These are phyloP conservation scores for Fraxinus quadrangulata DNA, from an alignment of 257 asterid species.

Conservation along the genomic window DNA sequence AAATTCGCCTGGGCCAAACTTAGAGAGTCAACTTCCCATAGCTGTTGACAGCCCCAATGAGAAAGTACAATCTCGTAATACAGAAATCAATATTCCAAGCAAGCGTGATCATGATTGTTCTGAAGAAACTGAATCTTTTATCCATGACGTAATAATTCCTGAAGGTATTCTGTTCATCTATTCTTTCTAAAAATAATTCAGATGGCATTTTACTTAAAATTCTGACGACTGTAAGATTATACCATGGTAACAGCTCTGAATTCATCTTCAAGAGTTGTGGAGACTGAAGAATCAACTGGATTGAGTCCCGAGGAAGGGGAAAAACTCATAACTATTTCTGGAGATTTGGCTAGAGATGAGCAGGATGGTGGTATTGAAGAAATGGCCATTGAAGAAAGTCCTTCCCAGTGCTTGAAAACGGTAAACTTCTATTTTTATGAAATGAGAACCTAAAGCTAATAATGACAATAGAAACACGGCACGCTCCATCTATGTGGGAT, in stretches of 20 bases:
- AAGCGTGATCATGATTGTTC: constrained; percentile 33
- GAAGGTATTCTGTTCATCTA: constrained; percentile 44
- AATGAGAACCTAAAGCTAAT: constrained; percentile 7
- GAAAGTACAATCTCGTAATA: constrained; percentile 35
- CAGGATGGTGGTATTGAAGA: constrained; percentile 36
- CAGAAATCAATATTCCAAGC: constrained; percentile 22
- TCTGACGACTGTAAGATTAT: constrained; percentile 17
- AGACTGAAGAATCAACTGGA: constrained; percentile 38
- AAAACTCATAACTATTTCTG: constrained; percentile 22
- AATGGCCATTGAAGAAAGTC: constrained; percentile 39
- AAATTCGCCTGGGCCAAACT: constrained; percentile 40
- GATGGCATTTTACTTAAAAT: constrained; percentile 1
- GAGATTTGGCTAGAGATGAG: constrained; percentile 33
- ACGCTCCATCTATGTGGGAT: constrained; percentile 4
- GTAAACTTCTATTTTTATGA: constrained; percentile 35
- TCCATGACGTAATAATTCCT: constrained; percentile 27
- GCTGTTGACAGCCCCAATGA: constrained; percentile 33
- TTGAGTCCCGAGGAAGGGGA: constrained; percentile 38
- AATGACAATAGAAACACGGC: background rate
- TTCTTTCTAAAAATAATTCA: constrained; percentile 16
- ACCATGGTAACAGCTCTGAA: constrained; percentile 17
- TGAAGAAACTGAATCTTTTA: constrained; percentile 32
- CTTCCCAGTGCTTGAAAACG: constrained; percentile 29
- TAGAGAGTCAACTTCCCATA: constrained; percentile 35
- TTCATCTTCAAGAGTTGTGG: constrained; percentile 33